Evolutionary conservation across 371 early-diverging fungal genomes (phyloP), one percentile per base, ranked within the genome.

Genomic region (Amoeboaphelidium protococcarum): DNA sequence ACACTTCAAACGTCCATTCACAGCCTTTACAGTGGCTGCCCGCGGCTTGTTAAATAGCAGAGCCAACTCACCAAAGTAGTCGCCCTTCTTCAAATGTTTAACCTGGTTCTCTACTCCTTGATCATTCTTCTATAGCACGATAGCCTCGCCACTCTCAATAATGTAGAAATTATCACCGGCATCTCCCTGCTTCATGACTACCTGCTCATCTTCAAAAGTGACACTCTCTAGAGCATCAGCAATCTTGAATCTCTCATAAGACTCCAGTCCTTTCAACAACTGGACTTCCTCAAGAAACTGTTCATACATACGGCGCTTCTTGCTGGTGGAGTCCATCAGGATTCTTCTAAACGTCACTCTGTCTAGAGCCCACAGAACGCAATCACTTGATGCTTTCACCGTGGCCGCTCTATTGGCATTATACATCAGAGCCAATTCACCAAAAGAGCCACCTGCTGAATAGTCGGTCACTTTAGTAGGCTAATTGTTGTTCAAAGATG

Each of bases 341-440:
- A 89, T 83, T 23, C 82, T 65, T 42, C 90, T 75, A 69, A 91
- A 91, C 1, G 92, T 89, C 42, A 88, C 75, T 42, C 92, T 78
- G 62, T 91, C 92, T 45, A 90, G 57, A 2, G 89, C 91, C 95
- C 95, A 96, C 27, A 94, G 72, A 22, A 79, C 74, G 19, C 75
- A 67, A 47, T 82, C 80, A 21, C 69, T 67, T 0, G 81, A 81
- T 13, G 88, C 80, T n/a, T 63, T 64, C 22, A 96, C 85, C 10
- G 94, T 89, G 24, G 97, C 95, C 2, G 94, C 90, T 45, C 94
- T 73, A 2, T 89, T 86, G 20, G 86, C 80, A 56, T 85, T 88
- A 66, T 97, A 91, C 80, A 97, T 90, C 25, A 96, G 71, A 23
- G 95, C 94, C 47, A 96, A 67, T 64, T 96, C 94, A 52, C 95